Base-by-base conservation (phyloP, 1,284 basidiomycete genomes). In the Ceratobasidium theobromae region DNA sequence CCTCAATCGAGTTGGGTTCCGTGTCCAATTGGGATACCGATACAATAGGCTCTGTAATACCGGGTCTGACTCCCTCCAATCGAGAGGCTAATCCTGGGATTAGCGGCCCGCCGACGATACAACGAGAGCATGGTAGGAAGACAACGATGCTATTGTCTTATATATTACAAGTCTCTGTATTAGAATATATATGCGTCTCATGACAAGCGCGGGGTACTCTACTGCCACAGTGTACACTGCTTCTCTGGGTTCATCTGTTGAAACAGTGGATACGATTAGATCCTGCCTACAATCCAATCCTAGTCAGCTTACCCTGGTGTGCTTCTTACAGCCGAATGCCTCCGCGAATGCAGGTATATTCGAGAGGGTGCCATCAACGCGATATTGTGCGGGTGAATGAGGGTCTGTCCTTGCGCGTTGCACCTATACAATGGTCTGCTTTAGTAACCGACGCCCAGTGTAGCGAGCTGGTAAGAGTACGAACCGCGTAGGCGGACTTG, bases 381-480 rank as follows among this genome's bases (percentile, higher is more conserved):
- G 85, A 78, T 84, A 94, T 45, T 83, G 80, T 69, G 80, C 84
- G 0, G 93, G 93, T 18, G 91, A 92, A 74, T 96, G 95, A 23
- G 93, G 92, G 73, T 97, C 93, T 3, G 90, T 88, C 55, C 91
- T 84, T 46, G 96, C 85, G 28, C 89, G 85, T 69, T 86, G 85
- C 27, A 95, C 83, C 81, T 91, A 53, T 27, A 45, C 52, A n/a
- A 43, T 28, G 53, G 11, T n/a, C 1, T 18, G 14, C 43, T 12
- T 1, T 30, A 5, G 40, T 43, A 11, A 43, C n/a, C 32, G 41
- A 33, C n/a, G 25, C 46, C n/a, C 8, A 57, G 27, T 14, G 11
- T 16, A 30, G 6, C 30, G 25, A 40, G 48, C 18, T 57, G 54
- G 0, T 79, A 82, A 40, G 1, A 35, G 72, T 70, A 86, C 86